Evolutionary conservation across 192 early-diverging fungal species (phyloP).

Genomic region (Coemansia sp.): DNA sequence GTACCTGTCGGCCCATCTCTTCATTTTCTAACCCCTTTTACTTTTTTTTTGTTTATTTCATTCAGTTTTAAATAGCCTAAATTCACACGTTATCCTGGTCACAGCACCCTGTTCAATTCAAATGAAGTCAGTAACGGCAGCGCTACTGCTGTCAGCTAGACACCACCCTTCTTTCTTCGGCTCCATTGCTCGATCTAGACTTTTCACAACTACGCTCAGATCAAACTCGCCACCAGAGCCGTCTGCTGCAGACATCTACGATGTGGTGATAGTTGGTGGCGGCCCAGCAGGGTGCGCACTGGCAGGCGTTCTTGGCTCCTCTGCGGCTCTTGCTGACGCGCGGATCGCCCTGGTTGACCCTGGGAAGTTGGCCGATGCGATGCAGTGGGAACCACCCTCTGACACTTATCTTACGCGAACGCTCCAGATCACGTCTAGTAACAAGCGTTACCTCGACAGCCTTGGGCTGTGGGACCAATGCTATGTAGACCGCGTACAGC

Average conservation of each 20-base stretch:
- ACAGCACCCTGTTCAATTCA: too few species aligned
- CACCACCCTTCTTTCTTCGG: neutral
- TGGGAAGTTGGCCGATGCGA: conserved; percentile 61
- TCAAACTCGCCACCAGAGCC: neutral
- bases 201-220: neutral
- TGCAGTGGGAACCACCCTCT: conserved; percentile 55
- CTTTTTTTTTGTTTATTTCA: conserved; percentile 1
- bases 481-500: conserved; percentile 60
- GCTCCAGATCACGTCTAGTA: conserved; percentile 71
- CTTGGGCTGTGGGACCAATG: conserved; percentile 66
- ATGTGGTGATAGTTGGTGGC: conserved; percentile 89
- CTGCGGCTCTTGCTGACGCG: conserved; percentile 19
- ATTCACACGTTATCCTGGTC: neutral
- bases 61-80: neutral
- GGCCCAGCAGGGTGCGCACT: conserved; percentile 87
- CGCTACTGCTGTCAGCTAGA: neutral
- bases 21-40: neutral
- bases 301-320: conserved; percentile 63
- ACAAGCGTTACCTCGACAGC: conserved; percentile 48
- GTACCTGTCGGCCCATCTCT: too few species aligned
- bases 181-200: neutral
- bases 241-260: conserved; percentile 53
- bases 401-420: conserved; percentile 79
- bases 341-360: conserved; percentile 81
- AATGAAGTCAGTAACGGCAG: neutral